Evolutionary conservation across 2,329 filamentous ascomycete genomes (phyloP), one percentile per base, ranked within the genome.

Genomic region (Ophiocordyceps sinensis): DNA sequence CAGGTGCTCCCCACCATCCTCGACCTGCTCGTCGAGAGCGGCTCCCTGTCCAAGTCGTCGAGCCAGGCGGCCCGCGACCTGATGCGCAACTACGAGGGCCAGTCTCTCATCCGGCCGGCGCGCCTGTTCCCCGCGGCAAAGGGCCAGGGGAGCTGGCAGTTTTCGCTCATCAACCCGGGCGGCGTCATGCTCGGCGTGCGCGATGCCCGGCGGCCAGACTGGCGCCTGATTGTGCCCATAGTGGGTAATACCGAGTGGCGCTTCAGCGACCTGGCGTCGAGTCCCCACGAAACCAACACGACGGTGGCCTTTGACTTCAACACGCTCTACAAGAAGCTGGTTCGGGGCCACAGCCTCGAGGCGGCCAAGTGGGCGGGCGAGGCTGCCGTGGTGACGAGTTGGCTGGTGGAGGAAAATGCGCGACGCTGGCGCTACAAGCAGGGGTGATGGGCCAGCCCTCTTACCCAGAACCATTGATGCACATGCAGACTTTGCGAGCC

Each of bases 1-100:
- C 54, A 56, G 10, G 52, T 61, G 19, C 48, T 61, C 1, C 58
- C 58, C 0, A 60, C 58, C 1, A 56, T 61, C 23, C 50, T 61
- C 32, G 58, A 61, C 30, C 48, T 61, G 0, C 53, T 61, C 29
- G 45, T 58, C 36, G 55, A 57, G 43, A 58, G 51, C 4, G 51
- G 49, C 32, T 61, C 58, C 9, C 48, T 61, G 34, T 52, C 51
- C 34, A 39, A 43, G 3, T 45, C 51, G 23, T 49, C 52, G 11
- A 44, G 46, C 15, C 32, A 43, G 5, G 53, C 53, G 10, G 55
- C 56, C 0, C 46, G 43, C 3, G 55, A 60, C 17, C 49, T 61
- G 9, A 43, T 54, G 1, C 46, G 50, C 32, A 58, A 60, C 32
- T 61, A 59, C 37, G 58, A 61, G 36, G 58, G 58, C 5, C 55